Evolutionary conservation across 2,329 filamentous ascomycete species (phyloP), one percentile per base, ranked within the genome.

Genomic region (Dichotomopilus funicola): DNA sequence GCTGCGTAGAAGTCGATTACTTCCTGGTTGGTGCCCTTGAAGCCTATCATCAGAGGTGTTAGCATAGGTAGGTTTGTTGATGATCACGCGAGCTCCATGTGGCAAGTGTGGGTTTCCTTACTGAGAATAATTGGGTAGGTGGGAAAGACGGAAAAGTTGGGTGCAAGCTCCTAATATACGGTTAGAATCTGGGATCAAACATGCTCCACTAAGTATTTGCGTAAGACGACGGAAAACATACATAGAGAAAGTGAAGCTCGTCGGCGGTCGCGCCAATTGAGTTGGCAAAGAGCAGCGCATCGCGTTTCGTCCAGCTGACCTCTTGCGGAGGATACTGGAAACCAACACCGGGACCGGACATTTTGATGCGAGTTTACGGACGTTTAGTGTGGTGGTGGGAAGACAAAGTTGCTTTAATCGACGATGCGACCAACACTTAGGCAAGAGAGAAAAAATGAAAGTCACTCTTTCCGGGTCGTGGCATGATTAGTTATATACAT

Each of bases 191-290:
- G 2, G 19, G 2, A 27, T 27, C 19, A 27, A 2, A 27, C 19
- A 2, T 27, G 19, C 3, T 27, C 19, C 19, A 27, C 19, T 27
- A 27, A 27, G 3, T 27, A 27, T 27, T 27, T 27, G 19, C 19
- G 47, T 8, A 19, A 37, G 1, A 11, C 7, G 10, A 33, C 6
- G 4, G 12, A 9, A 19, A 40, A 67, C 81, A 58, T 78, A 94
- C 90, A 66, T 91, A 96, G 73, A 96, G 85, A 69, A 92, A 95
- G 69, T 96, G 90, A 67, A 96, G 82, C 77, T 96, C 91, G 64
- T 95, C 85, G n/a, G 80, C 79, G 10, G 83, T 92, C 68, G 61
- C 85, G 55, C 91, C 91, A 70, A 96, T 92, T 74, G 87, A 92
- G 72, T 87, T 87, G 64, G 91, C 91, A 71, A 96, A 96, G 59